Evolutionary conservation across 139 green algal genomes (phyloP), one percentile per base, ranked within the genome.

Genomic region (Nannochloris sp.): DNA sequence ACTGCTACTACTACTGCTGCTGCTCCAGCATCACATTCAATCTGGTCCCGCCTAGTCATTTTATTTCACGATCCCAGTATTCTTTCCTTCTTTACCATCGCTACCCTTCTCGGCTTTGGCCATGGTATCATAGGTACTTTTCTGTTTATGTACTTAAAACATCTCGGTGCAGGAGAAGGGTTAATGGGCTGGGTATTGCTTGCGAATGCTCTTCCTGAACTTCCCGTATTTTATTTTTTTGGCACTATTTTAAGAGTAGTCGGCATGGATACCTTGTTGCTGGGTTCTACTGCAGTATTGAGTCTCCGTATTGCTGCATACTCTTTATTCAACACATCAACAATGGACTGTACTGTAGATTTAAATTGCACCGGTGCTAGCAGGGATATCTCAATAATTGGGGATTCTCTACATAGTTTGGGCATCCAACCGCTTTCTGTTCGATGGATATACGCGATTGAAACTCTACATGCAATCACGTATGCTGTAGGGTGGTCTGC

Each of bases 151-250:
- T 57, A 32, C 36, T 15, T 72, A 27, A 27, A 34, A 7, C 35
- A 72, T 25, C 8, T 24, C 2, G 65, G 65, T 63, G 65, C 34
- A 30, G 33, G 29, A 36, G 66, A 73, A 38, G 4, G 44, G n/a
- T 61, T 73, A 30, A 73, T 73, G 66, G 66, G 66, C 30, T 44
- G 39, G 9, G 39, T 73, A 10, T 53, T 73, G 24, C 42, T 59
- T 19, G 48, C 48, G 12, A 59, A 59, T 59, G 48, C 48, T 19
- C 48, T 57, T 31, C 25, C 58, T 29, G 58, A 55, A 46, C 32
- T 65, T 14, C 58, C 23, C 54, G 55, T 63, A 1, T 72, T 72
- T 29, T 71, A 59, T 45, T 62, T 38, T 44, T 71, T 71, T 37
- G 65, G 55, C 55, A 31, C 34, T 46, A 71, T 72, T 36, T 27